phyloP scores from a whole-genome alignment of 495 filamentous ascomycete species.

The Evansstolkia leycettana region DNA sequence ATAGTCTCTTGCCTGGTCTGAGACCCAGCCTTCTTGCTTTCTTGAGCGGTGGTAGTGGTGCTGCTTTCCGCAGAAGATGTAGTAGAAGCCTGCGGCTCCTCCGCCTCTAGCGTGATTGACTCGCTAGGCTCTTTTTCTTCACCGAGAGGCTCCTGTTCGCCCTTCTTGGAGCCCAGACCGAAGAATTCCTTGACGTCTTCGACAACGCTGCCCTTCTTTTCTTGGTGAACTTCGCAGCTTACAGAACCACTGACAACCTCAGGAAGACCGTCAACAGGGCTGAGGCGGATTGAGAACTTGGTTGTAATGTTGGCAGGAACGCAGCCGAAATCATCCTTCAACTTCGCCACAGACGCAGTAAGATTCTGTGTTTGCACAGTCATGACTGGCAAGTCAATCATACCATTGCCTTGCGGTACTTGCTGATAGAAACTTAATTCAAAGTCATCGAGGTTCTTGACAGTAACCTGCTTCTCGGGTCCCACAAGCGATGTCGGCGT shows the following conservation, averaged over 20 bases:
- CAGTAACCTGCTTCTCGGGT: constrained; percentile 72
- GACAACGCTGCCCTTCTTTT: constrained; percentile 69
- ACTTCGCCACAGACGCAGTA: constrained; percentile 62
- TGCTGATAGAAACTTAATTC: constrained; percentile 70
- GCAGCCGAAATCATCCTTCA: constrained; percentile 69
- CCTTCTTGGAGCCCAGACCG: constrained; percentile 82
- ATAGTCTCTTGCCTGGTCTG: constrained; percentile 59
- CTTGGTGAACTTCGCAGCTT: constrained; percentile 64
- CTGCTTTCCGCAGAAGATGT: constrained; percentile 31
- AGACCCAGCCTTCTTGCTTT: constrained; percentile 33
- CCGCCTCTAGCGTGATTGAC: constrained; percentile 37
- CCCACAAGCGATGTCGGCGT: constrained; percentile 64
- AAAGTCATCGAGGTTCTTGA: constrained; percentile 79
- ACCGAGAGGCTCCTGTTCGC: constrained; percentile 63
- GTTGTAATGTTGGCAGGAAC: constrained; percentile 62
- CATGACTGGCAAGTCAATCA: constrained; percentile 38
- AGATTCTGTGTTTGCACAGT: constrained; percentile 66
- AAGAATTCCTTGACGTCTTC: constrained; percentile 93
- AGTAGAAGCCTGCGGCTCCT: constrained; percentile 35
- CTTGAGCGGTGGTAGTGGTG: constrained; percentile 34
- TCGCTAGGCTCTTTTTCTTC: constrained; percentile 39
- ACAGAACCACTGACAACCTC: constrained; percentile 63
- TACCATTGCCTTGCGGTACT: constrained; percentile 26
- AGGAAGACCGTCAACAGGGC: constrained; percentile 65
- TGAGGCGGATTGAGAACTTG: constrained; percentile 63